These are phyloP conservation scores for Takakia lepidozioides DNA, from an alignment of 225 moss, liverwort and hornwort genomes.

Conservation along the genomic window DNA sequence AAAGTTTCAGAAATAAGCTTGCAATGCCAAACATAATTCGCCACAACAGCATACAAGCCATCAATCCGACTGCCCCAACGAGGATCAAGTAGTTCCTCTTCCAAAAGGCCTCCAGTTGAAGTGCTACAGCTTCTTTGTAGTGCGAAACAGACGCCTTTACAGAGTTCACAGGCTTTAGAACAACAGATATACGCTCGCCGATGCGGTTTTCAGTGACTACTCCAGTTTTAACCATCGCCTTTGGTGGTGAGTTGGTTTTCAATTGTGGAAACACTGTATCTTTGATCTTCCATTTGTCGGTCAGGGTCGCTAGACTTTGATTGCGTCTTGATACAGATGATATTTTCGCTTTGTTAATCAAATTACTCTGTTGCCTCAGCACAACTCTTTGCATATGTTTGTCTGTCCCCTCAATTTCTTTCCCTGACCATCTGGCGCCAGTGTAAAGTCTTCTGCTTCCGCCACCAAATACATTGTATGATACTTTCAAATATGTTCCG, in stretches of 20 bases:
- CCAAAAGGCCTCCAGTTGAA: conserved; percentile 95
- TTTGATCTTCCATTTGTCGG: no score
- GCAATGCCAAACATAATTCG: conserved; percentile 94
- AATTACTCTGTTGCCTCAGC: no score
- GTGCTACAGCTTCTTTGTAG: conserved; percentile 67
- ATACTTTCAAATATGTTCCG: no score
- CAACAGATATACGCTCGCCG: conserved; percentile 5
- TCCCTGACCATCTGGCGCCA: no score
- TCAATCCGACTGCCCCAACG: conserved; percentile 61
- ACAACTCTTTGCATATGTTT: no score
- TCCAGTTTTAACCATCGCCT: conserved; percentile 5
- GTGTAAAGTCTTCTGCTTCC: no score
- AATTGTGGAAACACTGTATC: conserved; percentile 10
- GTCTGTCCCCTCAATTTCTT: no score
- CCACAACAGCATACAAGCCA: conserved; percentile 77
- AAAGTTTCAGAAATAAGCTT: conserved; percentile 84
- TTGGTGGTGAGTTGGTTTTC: not conserved
- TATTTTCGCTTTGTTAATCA: no score
- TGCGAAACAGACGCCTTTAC: conserved; percentile 26
- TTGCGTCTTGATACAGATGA: no score
- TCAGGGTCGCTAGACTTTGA: no score
- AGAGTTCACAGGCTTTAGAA: conserved; percentile 32
- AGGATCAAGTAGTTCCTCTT: conserved; percentile 81
- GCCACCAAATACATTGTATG: no score
- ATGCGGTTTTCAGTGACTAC: conserved; percentile 7